Evolutionary conservation across 176 grass and related monocot genomes (phyloP), one percentile per base, ranked within the genome.

Genomic region (Eleusine coracana): DNA sequence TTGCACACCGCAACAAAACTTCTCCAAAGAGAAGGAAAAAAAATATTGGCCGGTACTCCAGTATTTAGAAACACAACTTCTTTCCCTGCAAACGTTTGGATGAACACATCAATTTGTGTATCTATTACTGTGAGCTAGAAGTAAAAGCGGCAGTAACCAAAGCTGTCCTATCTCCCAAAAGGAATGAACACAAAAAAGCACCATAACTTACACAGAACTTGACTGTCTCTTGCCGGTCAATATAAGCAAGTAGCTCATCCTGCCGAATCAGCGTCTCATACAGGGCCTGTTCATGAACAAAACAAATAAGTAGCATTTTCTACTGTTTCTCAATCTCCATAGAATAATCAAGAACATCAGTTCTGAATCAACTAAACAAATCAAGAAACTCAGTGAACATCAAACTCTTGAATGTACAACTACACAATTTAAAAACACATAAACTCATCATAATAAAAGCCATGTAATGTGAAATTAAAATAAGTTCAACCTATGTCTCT

Each of bases 191-290:
- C 50, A 78, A 5, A 84, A 29, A 18, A 13, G 15, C 69, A 71
- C 29, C 27, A 51, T 28, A 29, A 84, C 78, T 77, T 94, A 96
- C 97, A 58, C 37, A 80, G 23, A 96, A 92, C 44, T 84, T 93
- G 27, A 31, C 48, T 51, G 83, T 67, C 70, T 83, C 70, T 71
- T 92, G 89, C 29, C 45, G 75, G 73, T 99, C 93, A 70, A 94
- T 80, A 77, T 96, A 94, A 76, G 91, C 83, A 60, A 99, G 89
- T 40, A 99, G 82, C 20, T 96, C 97, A n/a, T 94, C 91, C 82
- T 96, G 93, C 73, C 89, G 88, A 83, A 92, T 89, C 79, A 94
- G 61, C 83, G 81, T 85, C 68, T 92, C 97, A 79, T 92, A 85
- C 31, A 99, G 85, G 40, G 46, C 86, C 93, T 96, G 82, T 6